These are phyloP conservation scores for Viola pubescens DNA, from an alignment of 441 rosid species.

Conservation along the genomic window DNA sequence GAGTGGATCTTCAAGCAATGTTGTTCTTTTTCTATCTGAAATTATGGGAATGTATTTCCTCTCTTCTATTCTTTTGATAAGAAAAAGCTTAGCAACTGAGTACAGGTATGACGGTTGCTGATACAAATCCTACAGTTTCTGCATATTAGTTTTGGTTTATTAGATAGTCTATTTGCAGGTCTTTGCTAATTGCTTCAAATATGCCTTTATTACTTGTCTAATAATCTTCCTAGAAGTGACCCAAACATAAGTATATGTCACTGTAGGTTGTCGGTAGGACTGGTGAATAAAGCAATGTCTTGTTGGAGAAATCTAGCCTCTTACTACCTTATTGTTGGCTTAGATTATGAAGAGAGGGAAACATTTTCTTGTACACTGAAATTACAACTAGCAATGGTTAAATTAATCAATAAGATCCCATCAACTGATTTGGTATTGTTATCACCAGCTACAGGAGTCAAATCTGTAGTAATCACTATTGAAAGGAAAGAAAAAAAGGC, in stretches of 20 bases:
- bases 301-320: too few relatives aligned
- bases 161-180: not conserved
- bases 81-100: constrained; percentile 93
- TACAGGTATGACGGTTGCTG: constrained; percentile 49
- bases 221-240: not conserved
- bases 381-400: too few relatives aligned
- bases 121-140: not conserved
- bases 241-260: not conserved
- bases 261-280: not conserved
- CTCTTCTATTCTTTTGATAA: constrained; percentile 91
- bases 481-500: too few relatives aligned
- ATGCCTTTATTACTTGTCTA: not conserved
- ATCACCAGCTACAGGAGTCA: too few relatives aligned
- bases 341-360: too few relatives aligned
- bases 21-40: constrained; percentile 91
- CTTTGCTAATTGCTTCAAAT: not conserved
- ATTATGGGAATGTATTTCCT: constrained; percentile 99
- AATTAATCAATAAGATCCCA: too few relatives aligned
- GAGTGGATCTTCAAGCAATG: constrained; percentile 99
- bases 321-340: too few relatives aligned
- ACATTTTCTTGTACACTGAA: too few relatives aligned
- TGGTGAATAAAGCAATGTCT: too few relatives aligned
- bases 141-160: not conserved
- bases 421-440: too few relatives aligned
- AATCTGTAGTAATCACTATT: too few relatives aligned